Percentiles rank a stretch among this genome's conserved stretches.
These are phyloP conservation scores for Eucalyptus decipiens DNA, from an alignment of 345 rosid genomes.

Conservation along the genomic window DNA sequence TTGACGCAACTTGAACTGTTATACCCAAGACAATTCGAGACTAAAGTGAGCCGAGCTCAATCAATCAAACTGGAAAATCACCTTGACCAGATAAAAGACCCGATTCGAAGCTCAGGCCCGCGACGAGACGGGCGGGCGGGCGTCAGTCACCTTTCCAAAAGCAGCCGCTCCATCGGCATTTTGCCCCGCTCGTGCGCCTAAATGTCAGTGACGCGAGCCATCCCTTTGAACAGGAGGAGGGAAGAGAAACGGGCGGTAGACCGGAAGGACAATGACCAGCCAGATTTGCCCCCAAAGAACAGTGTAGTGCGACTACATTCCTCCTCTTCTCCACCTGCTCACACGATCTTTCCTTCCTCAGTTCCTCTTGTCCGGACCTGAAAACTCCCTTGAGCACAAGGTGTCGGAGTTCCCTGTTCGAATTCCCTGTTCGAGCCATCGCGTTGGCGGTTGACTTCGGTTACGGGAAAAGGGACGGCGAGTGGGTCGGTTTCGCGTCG, in stretches of 20 bases:
- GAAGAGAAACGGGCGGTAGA: background rate
- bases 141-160: background rate
- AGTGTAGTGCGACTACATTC: too few relatives aligned
- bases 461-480: background rate
- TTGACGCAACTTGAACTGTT: background rate
- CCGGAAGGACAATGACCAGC: background rate
- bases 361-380: background rate
- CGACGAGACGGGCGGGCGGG: background rate
- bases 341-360: background rate
- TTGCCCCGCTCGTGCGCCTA: background rate
- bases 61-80: background rate
- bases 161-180: background rate
- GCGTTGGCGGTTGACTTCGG: background rate
- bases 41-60: background rate
- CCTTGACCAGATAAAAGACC: background rate
- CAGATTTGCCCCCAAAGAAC: background rate
- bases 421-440: background rate
- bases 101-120: background rate
- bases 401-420: too few relatives aligned
- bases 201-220: background rate
- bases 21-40: background rate
- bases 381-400: background rate
- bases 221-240: background rate
- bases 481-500: background rate
- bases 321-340: background rate